Base-by-base conservation (phyloP, 2,329 filamentous ascomycete species). In the Cercospora zeae-maydis region DNA sequence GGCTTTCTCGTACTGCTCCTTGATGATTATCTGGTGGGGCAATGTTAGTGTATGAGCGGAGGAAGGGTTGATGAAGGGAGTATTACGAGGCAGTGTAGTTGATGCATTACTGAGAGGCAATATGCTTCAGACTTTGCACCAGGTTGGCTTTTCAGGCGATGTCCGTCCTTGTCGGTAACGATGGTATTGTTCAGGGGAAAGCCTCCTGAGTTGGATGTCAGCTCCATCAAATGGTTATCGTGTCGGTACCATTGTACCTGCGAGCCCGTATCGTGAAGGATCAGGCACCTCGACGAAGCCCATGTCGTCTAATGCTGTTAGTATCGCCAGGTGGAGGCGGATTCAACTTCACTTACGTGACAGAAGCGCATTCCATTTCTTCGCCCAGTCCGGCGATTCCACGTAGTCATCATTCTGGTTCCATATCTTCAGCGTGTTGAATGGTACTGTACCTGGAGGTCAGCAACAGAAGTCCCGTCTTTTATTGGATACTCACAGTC, bases 241-340 rank as follows among this genome's bases (percentile, higher is more conserved):
- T 34, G 16, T 33, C 16, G 27, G 45, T 21, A 13, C 3, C 27
- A 10, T 14, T 21, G 27, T 31, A 52, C 49, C 49, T 33, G n/a
- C 33, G 8, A 62, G 53, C 16, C 24, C 16, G 34, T 58, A 62
- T 9, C 14, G 33, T 6, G 39, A 21, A 16, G 60, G 60, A 21
- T 62, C 34, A 8, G 60, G 42, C 8, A 62, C 60, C 27, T 56
- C 39, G 19, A 62, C 45, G 45, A 62, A 62, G 14, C 60, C 60
- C 19, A 58, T 16, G 19, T 58, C 55, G 21, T 58, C 49, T 52
- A 33, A n/a, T 13, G 27, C 27, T n/a, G 7, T 52, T 8, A 52
- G 49, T 14, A 13, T 10, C 13, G 19, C 13, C 7, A 10, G 13
- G 14, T 13, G 16, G 27, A 3, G n/a, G 7, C n/a, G 14, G 8